Percentiles rank a stretch among this genome's conserved stretches.
Evolutionary conservation across 192 early-diverging fungal genomes (phyloP).

Genomic region (Geranomyces variabilis): DNA sequence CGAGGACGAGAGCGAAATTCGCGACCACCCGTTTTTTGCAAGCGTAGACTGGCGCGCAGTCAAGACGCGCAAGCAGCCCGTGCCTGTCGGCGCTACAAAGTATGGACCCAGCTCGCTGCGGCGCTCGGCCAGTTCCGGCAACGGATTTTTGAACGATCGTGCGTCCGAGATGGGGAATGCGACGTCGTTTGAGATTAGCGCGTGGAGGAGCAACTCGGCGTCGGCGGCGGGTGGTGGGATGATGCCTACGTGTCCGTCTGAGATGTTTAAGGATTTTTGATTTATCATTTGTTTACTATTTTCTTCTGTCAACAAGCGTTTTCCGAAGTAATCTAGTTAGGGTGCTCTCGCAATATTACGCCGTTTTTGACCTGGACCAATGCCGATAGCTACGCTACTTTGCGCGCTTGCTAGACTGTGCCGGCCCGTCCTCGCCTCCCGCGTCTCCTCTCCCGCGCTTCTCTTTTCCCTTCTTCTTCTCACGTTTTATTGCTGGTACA

Average conservation of each 20-base stretch:
- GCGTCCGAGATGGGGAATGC: no score
- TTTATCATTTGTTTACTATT: neutral
- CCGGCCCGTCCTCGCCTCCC: no score
- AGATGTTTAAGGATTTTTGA: conserved; percentile 17
- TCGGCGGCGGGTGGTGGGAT: neutral
- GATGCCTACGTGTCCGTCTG: neutral
- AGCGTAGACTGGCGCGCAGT: conserved; percentile 61
- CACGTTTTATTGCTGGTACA: neutral
- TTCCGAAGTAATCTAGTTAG: no score
- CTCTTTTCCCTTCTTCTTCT: neutral
- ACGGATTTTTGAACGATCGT: neutral
- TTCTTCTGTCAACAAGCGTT: no score
- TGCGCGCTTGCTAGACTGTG: no score
- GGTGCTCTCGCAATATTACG: no score
- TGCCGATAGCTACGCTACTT: no score
- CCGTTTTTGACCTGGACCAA: no score
- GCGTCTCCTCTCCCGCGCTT: no score
- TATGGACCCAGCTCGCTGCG: neutral
- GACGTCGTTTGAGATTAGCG: conserved; percentile 7
- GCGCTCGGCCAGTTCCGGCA: neutral
- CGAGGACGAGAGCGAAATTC: conserved; percentile 46
- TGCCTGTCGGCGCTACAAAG: neutral
- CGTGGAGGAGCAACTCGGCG: conserved; percentile 2
- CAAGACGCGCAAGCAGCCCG: conserved; percentile 24
- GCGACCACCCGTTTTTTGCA: conserved; percentile 47